These are phyloP conservation scores for Oryza glaberrima DNA, from an alignment of 176 grass and related monocot genomes.

Conservation along the genomic window DNA sequence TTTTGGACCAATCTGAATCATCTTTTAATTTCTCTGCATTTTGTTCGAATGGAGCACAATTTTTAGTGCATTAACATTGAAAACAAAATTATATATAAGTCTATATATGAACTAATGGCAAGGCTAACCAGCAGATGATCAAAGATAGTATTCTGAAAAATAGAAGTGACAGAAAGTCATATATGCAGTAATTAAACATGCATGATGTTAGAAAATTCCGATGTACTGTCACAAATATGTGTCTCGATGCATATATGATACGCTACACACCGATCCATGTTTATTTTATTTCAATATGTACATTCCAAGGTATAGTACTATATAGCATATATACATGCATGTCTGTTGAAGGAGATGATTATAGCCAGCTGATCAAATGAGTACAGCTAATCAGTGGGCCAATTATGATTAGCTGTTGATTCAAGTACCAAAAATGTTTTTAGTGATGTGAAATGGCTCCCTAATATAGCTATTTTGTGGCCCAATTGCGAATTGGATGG, in stretches of 20 bases:
- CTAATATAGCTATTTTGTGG: constrained; percentile 30
- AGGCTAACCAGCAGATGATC: background rate
- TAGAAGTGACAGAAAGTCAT: background rate
- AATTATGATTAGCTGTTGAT: constrained; percentile 32
- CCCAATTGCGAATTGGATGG: constrained; percentile 14
- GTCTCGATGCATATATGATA: constrained; percentile 9
- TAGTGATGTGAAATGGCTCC: constrained; percentile 19
- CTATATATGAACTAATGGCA: too few relatives aligned
- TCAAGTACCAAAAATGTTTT: constrained; percentile 20
- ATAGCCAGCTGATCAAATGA: constrained; percentile 31
- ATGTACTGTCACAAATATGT: background rate
- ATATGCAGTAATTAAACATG: background rate
- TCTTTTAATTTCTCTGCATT: too few relatives aligned
- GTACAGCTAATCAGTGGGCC: constrained; percentile 47
- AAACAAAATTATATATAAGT: too few relatives aligned
- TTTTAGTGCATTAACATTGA: background rate
- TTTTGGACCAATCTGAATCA: background rate
- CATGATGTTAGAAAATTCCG: background rate
- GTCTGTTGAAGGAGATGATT: background rate
- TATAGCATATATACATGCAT: background rate
- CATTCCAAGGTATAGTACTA: background rate
- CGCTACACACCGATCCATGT: background rate
- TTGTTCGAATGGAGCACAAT: background rate
- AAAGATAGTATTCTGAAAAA: background rate
- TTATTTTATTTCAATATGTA: constrained; percentile 13